Evolutionary conservation across 257 asterid genomes (phyloP), one percentile per base, ranked within the genome.

Genomic region (Solanum verrucosum): DNA sequence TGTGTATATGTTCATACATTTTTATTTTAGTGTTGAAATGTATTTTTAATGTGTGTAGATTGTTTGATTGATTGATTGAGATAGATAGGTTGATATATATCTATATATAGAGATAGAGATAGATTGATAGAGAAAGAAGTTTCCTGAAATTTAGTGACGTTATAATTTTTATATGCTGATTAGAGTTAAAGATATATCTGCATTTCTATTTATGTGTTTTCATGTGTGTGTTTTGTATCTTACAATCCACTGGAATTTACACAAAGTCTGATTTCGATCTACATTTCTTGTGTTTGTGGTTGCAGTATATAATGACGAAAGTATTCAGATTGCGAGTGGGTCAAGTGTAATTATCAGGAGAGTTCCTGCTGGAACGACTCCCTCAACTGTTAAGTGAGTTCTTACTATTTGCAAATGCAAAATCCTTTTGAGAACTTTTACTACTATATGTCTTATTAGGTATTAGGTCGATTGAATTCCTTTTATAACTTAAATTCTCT

Each of bases 271-370:
- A 8, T 29, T 31, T n/a, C 1, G 8, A 77, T 21, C 34, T 23
- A 77, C 84, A 40, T 38, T 49, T 29, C 42, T 49, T 31, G 70
- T 82, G 70, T 5, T 82, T 13, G 15, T 86, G 34, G 5, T 84
- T 87, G 86, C 91, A 95, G 99, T 91, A 89, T 94, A 88, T 89
- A 87, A 90, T 87, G 94, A 93, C n/a, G 94, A 93, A 85, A 93
- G 91, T 73, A 90, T 86, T 56, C 95, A 90, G 83, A 95, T 96
- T 87, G 95, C 92, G 4, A 93, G 92, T 56, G 98, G 98, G 83
- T 92, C 98, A 84, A 92, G 93, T 90, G 96, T 96, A 87, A 94
- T 95, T 87, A 91, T 95, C 38, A 96, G 88, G 92, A 93, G 99
- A 90, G 96, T 95, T 90, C 99, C 99, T 3, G 94, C 95, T 40